Base-by-base conservation (phyloP, 2,329 filamentous ascomycete species). In the Cercospora citrullina region DNA sequence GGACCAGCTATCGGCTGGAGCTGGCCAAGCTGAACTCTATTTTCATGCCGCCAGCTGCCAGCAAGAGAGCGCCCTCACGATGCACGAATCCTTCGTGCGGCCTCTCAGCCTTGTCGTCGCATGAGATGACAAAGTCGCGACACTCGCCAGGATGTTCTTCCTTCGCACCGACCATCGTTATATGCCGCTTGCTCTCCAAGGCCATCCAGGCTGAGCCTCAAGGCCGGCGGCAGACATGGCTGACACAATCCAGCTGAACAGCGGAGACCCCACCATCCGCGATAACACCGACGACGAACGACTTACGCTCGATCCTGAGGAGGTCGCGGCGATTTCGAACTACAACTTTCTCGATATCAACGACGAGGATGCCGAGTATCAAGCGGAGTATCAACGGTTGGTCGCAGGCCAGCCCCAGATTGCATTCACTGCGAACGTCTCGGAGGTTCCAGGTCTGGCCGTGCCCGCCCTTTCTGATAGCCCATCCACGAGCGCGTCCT, bases 31-130 rank as follows among this genome's bases (percentile, higher is more conserved):
- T 55, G 39, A 39, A 63, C 48, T 39, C 51, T 31, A 58, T 30
- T 31, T 58, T 16, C 12, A 16, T 23, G 51, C 5, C 60, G 60
- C 45, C 60, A 3, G 3, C 48, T 18, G 23, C 18, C 21, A 16
- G 21, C 23, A 12, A 21, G 18, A 21, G 28, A 28, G 8, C 55
- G 55, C 55, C 28, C 55, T 33, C 55, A 28, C 3, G 8, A 1
- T 36, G 55, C 55, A 30, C 42, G 18, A 48, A 36, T 64, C 62
- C 62, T 64, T 59, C 62, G 62, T 58, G 48, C 63, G 63, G 63
- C 63, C 55, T 60, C 63, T 65, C 63, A 61, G 63, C 63, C 57
- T 65, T 57, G 53, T 28, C 62, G 8, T 65, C 21, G n/a, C 39
- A 60, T 16, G 55, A 42, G 55, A 12, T 36, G 30, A 7, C 4